phyloP scores from a whole-genome alignment of 495 filamentous ascomycete genomes.

The Alectoria sarmentosa region DNA sequence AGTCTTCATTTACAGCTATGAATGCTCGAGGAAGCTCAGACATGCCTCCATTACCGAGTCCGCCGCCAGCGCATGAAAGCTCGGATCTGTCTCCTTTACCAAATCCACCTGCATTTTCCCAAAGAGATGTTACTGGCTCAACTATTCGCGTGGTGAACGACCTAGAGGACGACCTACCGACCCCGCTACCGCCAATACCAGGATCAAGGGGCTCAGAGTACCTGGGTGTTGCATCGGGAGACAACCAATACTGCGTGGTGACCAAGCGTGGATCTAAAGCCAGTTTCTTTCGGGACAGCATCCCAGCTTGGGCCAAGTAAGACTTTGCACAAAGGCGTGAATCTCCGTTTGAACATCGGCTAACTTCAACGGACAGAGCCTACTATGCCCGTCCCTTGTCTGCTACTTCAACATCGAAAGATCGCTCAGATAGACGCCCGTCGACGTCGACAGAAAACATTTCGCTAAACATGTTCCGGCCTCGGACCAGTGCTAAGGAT shows the following conservation, averaged over 20 bases:
- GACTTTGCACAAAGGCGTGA: slow-evolving; percentile 7
- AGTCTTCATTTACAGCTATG: slow-evolving; percentile 25
- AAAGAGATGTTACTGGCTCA: slow-evolving; percentile 34
- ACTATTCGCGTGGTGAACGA: slow-evolving; percentile 44
- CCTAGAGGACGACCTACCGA: slow-evolving; percentile 36
- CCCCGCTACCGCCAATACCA: slow-evolving; percentile 31
- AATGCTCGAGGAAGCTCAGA: slow-evolving; percentile 14
- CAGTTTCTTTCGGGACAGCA: slow-evolving; percentile 48
- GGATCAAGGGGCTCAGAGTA: slow-evolving; percentile 33
- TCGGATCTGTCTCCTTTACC: neutral
- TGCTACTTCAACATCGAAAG: slow-evolving; percentile 16
- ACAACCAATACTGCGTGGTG: slow-evolving; percentile 33
- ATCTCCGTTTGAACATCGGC: neutral
- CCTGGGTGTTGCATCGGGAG: slow-evolving; percentile 35
- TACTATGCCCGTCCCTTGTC: slow-evolving; percentile 38
- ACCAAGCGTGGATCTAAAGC: slow-evolving; percentile 40
- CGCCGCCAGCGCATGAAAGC: neutral
- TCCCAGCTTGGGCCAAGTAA: slow-evolving; percentile 59
- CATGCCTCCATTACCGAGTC: slow-evolving; percentile 11
- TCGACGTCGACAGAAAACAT: slow-evolving; percentile 35
- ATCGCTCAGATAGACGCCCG: slow-evolving; percentile 12
- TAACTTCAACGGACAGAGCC: slow-evolving; percentile 19
- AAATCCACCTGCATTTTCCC: slow-evolving; percentile 26
- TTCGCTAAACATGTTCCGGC: slow-evolving; percentile 44
- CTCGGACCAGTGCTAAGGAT: slow-evolving; percentile 43